These are phyloP conservation scores for Penicillium polonicum DNA, from an alignment of 2,329 filamentous ascomycete species.

Conservation along the genomic window DNA sequence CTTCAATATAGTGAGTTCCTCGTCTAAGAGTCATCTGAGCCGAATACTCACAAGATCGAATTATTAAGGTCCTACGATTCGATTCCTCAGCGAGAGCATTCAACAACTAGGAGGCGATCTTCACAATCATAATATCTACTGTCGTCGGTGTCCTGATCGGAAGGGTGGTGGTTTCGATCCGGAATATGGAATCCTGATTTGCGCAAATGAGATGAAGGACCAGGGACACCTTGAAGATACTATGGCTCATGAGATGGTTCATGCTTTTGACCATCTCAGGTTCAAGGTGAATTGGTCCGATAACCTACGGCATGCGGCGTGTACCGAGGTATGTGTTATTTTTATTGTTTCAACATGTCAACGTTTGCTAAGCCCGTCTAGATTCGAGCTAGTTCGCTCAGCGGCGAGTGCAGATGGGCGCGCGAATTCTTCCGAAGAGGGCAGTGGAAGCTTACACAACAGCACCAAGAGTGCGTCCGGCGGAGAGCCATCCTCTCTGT, in stretches of 20 bases:
- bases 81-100: conserved; percentile 83
- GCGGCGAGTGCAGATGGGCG: conserved; percentile 88
- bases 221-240: conserved; percentile 86
- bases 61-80: conserved; percentile 66
- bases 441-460: conserved; percentile 85
- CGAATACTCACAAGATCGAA: conserved; percentile 1
- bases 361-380: conserved; percentile 37
- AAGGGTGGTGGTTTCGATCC: conserved; percentile 83
- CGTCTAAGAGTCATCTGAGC: neutral
- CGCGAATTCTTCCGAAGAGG: conserved; percentile 80
- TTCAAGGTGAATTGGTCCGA: conserved; percentile 87
- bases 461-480: conserved; percentile 90
- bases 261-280: conserved; percentile 88
- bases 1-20: conserved; percentile 64
- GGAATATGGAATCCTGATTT: conserved; percentile 83
- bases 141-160: conserved; percentile 71
- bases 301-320: conserved; percentile 84
- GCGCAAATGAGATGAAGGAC: conserved; percentile 84
- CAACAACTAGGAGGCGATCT: conserved; percentile 74
- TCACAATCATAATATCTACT: conserved; percentile 72
- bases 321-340: conserved; percentile 68
- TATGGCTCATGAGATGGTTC: conserved; percentile 94
- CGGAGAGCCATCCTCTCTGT: conserved; percentile 77
- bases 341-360: neutral
- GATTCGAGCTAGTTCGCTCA: conserved; percentile 91